A percentile compares a stretch with the other conserved stretches of the same genome.
These are phyloP conservation scores for Corrigiola litoralis DNA, from an alignment of 179 eudicot species.

Conservation along the genomic window DNA sequence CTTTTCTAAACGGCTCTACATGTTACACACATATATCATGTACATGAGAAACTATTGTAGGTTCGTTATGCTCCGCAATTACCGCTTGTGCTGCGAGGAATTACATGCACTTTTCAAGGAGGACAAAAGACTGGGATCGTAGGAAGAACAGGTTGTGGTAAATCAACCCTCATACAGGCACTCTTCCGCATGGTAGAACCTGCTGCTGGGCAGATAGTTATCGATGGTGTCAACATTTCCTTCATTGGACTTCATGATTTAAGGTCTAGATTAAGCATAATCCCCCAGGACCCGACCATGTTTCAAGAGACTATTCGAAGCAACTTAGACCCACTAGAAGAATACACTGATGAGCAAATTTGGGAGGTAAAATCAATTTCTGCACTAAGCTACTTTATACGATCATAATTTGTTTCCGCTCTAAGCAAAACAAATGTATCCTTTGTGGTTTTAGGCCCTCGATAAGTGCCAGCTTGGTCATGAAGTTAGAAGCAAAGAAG, in stretches of 20 bases:
- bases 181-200: slow-evolving; percentile 62
- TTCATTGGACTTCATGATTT: slow-evolving; percentile 55
- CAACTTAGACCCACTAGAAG: slow-evolving; percentile 59
- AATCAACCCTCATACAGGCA: slow-evolving; percentile 61
- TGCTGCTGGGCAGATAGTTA: slow-evolving; percentile 34
- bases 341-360: slow-evolving; percentile 51
- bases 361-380: slow-evolving; percentile 63
- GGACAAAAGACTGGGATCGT: slow-evolving; percentile 60
- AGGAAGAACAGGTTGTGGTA: slow-evolving; percentile 65
- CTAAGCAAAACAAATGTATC: too few species aligned
- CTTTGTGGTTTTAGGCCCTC: slow-evolving; percentile 48
- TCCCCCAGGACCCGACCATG: slow-evolving; percentile 72
- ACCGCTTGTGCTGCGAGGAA: slow-evolving; percentile 72
- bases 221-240: slow-evolving; percentile 44
- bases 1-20: background rate
- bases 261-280: slow-evolving; percentile 50
- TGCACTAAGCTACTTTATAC: too few species aligned
- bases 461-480: slow-evolving; percentile 57
- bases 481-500: slow-evolving; percentile 45
- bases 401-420: background rate
- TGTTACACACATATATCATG: background rate
- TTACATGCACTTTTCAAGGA: slow-evolving; percentile 58
- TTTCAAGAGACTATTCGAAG: slow-evolving; percentile 59
- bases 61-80: slow-evolving; percentile 70
- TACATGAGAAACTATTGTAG: too few species aligned